Evolutionary conservation across 495 filamentous ascomycete genomes (phyloP), one percentile per base, ranked within the genome.

Genomic region (Copromyces sp.): DNA sequence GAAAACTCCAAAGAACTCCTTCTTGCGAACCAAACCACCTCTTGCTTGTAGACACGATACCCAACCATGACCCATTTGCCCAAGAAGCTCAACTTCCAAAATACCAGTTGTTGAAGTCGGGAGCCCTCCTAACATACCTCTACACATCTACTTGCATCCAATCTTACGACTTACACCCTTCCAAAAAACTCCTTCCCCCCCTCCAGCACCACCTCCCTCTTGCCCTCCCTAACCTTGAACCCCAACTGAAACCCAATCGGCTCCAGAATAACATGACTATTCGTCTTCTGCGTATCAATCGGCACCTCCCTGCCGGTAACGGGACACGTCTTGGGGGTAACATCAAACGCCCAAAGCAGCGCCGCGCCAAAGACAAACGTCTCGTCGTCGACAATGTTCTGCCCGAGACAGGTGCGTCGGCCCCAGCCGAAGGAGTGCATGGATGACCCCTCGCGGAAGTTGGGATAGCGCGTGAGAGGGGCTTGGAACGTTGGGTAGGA

Each of bases 381-480:
- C 75, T 86, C 84, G 76, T 86, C 83, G 72, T 91, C 89, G 5
- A 89, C 90, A n/a, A 92, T 82, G 53, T 87, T 82, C 32, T 88
- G 86, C 0, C 89, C 90, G 0, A 89, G 75, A 71, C 90, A 92
- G 8, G 88, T 86, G 11, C 90, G 83, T 2, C 90, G 86, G 4
- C 90, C 90, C 77, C 86, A 90, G 6, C 90, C 90, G 74, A 90
- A 92, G 1, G 80, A 82, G 69, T 87, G 84, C 84, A 86, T 86
- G 35, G 79, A 74, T 2, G 78, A 74, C 8, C 77, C 86, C 81
- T 79, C 88, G 78, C 77, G 87, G 81, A 82, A 84, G 84, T 84
- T 85, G 53, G 86, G 86, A 47, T 83, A 87, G 40, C 81, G 76
- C 0, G 84, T 81, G 2, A 87, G 81, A 9, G 86, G 86, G 68